Evolutionary conservation across 805 yeast genomes (phyloP), one percentile per base, ranked within the genome.

Genomic region (Starmerella ratchasimensis): DNA sequence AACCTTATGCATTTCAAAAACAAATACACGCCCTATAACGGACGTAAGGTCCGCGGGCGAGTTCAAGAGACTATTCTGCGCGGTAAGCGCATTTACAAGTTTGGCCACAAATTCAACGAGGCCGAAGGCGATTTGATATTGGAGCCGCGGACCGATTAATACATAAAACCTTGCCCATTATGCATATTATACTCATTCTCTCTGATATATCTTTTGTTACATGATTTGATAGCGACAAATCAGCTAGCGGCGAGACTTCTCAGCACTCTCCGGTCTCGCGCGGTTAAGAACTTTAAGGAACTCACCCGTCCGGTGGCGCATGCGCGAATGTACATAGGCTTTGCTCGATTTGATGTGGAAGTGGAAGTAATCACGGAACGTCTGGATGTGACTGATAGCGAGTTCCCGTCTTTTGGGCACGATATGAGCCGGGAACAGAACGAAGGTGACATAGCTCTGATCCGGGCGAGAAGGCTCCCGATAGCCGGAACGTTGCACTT

Each of bases 271-370:
- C 20, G 95, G 88, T 62, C 86, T 84, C 22, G 98, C 98, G 56
- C 99, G 72, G 65, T 90, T 90, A 62, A 90, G 74, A 23, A 90
- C 88, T 68, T 90, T 90, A 56, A 86, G 72, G 65, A 86, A 90
- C 53, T 93, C 90, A 50, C 80, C 76, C 18, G 90, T 97, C 54
- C 98, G 73, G 62, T 68, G 82, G 61, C 99, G 75, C 99, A 90
- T 90, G 68, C 99, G 77, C 36, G 94, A 83, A 61, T 90, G 99
- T 77, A 90, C 76, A 63, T 81, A 90, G 25, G 98, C 97, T 68
- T 90, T 90, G 44, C 95, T 84, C 60, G 96, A 88, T 64, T 90
- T 90, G 65, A 90, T 90, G 58, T 90, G 99, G 62, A 88, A 90
- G 60, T 90, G 99, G 78, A 90, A 90, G 63, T 88, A 90, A 55